Conservation (phyloP, 1,139 yeast genomes). For the Yarrowia galli region DNA sequence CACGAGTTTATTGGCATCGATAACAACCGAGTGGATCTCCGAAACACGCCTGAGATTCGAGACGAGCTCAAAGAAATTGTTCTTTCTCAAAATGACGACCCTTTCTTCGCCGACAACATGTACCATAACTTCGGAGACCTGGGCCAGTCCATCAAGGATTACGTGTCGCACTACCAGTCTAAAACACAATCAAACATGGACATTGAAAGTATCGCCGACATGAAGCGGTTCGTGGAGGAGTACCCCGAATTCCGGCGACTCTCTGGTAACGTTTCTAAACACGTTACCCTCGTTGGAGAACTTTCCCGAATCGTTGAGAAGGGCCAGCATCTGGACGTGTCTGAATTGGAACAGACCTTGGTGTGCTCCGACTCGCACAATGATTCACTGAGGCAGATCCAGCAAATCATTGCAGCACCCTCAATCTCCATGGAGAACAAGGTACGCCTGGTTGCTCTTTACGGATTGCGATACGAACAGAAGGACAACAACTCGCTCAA, state of each 20-base stretch:
- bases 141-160: constrained; percentile 84
- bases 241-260: constrained; percentile 92
- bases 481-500: constrained; percentile 54
- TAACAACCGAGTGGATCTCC: constrained; percentile 78
- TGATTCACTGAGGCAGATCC: constrained; percentile 58
- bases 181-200: constrained; percentile 78
- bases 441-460: constrained; percentile 70
- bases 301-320: constrained; percentile 67
- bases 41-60: constrained; percentile 56
- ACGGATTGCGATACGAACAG: constrained; percentile 70
- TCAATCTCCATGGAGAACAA: constrained; percentile 54
- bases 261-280: constrained; percentile 90
- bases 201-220: constrained; percentile 80
- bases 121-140: constrained; percentile 92
- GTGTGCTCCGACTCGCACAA: constrained; percentile 70
- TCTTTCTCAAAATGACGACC: constrained; percentile 68
- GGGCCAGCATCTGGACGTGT: constrained; percentile 77
- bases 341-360: constrained; percentile 88
- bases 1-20: constrained; percentile 86
- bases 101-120: constrained; percentile 80
- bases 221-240: constrained; percentile 87
- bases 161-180: constrained; percentile 80
- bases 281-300: constrained; percentile 87
- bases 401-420: constrained; percentile 53
- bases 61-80: constrained; percentile 65